A percentile compares a stretch with the other conserved stretches of the same genome.
Evolutionary conservation across 805 yeast genomes (phyloP).

Genomic region (Jamesozyma lodderae): DNA sequence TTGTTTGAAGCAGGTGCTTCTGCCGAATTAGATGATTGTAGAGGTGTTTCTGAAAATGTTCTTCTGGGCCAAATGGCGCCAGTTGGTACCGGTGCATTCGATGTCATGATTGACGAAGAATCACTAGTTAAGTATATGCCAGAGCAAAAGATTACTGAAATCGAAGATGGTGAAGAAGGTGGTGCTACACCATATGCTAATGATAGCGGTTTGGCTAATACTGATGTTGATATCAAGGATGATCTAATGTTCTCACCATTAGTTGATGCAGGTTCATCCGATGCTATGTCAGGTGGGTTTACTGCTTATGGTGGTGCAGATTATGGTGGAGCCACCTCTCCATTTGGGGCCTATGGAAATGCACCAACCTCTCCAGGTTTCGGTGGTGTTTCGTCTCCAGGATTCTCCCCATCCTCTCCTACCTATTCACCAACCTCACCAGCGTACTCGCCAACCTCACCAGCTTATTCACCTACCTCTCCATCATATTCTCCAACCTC

Average conservation of each 20-base stretch:
- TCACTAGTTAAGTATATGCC: slow-evolving; percentile 51
- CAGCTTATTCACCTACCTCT: slow-evolving; percentile 67
- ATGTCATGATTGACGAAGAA: slow-evolving; percentile 87
- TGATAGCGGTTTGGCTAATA: slow-evolving; percentile 50
- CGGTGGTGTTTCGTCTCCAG: slow-evolving; percentile 51
- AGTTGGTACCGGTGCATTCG: slow-evolving; percentile 96
- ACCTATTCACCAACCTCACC: slow-evolving; percentile 78
- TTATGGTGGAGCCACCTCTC: slow-evolving; percentile 51
- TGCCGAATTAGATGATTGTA: slow-evolving; percentile 95
- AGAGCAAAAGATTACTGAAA: slow-evolving; percentile 32
- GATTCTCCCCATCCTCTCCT: slow-evolving; percentile 70
- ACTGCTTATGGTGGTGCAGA: slow-evolving; percentile 81
- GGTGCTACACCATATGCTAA: slow-evolving; percentile 87
- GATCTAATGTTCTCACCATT: slow-evolving; percentile 89
- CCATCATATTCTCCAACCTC: slow-evolving; percentile 68
- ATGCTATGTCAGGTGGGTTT: slow-evolving; percentile 70
- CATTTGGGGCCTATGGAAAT: slow-evolving; percentile 39
- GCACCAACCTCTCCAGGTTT: slow-evolving; percentile 56
- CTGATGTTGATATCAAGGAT: slow-evolving; percentile 53
- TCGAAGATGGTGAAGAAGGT: slow-evolving; percentile 52
- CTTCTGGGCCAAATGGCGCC: slow-evolving; percentile 98
- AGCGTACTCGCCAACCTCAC: slow-evolving; percentile 70
- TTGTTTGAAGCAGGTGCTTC: slow-evolving; percentile 96
- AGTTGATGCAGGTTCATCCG: slow-evolving; percentile 73
- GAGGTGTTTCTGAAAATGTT: slow-evolving; percentile 96